A percentile compares a stretch with the other conserved stretches of the same genome.
These are phyloP conservation scores for Tolypocladium endophyticum DNA, from an alignment of 2,329 filamentous ascomycete genomes.

Conservation along the genomic window DNA sequence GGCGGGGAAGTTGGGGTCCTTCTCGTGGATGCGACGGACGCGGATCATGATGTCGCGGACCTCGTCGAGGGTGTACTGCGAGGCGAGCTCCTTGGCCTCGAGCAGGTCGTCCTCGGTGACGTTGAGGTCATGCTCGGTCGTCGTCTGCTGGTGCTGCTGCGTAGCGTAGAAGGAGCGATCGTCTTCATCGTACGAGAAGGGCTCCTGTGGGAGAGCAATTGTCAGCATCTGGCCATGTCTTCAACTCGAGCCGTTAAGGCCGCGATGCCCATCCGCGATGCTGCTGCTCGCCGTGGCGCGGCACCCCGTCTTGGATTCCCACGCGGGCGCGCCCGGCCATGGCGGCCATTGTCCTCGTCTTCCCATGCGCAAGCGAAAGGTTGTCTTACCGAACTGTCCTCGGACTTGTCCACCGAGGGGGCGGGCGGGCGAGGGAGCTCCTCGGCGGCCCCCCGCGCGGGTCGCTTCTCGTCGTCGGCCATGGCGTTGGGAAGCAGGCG, in stretches of 20 bases:
- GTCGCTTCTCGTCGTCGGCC: slow-evolving; percentile 19
- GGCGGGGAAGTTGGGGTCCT: slow-evolving; percentile 31
- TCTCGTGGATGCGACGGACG: slow-evolving; percentile 28
- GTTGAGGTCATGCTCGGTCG: slow-evolving; percentile 28
- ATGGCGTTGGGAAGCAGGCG: slow-evolving; percentile 10
- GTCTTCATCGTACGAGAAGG: slow-evolving; percentile 28
- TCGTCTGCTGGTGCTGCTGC: slow-evolving; percentile 13
- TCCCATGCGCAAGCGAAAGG: not conserved
- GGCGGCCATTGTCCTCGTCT: not conserved
- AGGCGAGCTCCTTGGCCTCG: slow-evolving; percentile 33
- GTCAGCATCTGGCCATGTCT: not conserved
- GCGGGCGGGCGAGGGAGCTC: slow-evolving; percentile 9
- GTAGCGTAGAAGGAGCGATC: slow-evolving; percentile 19
- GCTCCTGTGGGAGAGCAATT: slow-evolving; percentile 12
- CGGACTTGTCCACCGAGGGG: slow-evolving; percentile 5
- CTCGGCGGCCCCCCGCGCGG: slow-evolving; percentile 9
- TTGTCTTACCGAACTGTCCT: slow-evolving; percentile 5
- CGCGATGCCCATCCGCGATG: not conserved
- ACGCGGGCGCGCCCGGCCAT: not conserved
- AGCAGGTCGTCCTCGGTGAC: slow-evolving; percentile 35
- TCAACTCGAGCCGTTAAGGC: not conserved
- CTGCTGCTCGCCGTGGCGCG: not conserved
- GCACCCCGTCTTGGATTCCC: not conserved
- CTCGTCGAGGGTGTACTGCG: slow-evolving; percentile 30
- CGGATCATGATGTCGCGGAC: slow-evolving; percentile 30